These are phyloP conservation scores for Lactarius hatsudake DNA, from an alignment of 768 basidiomycete species.

Conservation along the genomic window DNA sequence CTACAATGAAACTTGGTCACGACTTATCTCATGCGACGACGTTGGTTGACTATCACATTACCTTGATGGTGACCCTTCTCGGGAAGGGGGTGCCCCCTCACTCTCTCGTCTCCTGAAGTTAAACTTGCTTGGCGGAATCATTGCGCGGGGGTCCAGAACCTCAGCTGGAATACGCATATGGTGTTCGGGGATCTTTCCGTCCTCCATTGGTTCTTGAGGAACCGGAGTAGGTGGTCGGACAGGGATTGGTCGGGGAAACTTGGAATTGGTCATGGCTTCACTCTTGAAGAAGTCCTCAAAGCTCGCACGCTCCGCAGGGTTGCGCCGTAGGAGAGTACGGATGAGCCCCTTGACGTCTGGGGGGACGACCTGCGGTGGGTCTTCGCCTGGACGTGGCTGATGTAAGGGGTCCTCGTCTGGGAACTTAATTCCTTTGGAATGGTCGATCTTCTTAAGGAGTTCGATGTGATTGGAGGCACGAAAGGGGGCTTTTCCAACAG, in stretches of 20 bases:
- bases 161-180: slow-evolving; percentile 75
- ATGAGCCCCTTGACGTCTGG: slow-evolving; percentile 87
- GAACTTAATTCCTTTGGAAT: slow-evolving; percentile 87
- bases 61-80: slow-evolving; percentile 16
- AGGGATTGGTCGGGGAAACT: slow-evolving; percentile 58
- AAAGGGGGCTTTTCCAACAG: slow-evolving; percentile 90
- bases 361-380: slow-evolving; percentile 56
- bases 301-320: slow-evolving; percentile 77
- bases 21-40: background rate
- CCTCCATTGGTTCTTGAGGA: slow-evolving; percentile 27
- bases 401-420: slow-evolving; percentile 80
- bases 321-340: slow-evolving; percentile 74
- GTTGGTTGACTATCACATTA: background rate
- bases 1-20: background rate
- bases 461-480: slow-evolving; percentile 96
- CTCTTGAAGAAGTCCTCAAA: slow-evolving; percentile 94
- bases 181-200: slow-evolving; percentile 59
- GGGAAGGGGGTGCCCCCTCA: slow-evolving; percentile 12
- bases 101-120: slow-evolving; percentile 52
- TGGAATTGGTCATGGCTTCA: slow-evolving; percentile 70
- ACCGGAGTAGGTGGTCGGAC: slow-evolving; percentile 35
- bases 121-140: slow-evolving; percentile 82
- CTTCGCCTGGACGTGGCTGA: slow-evolving; percentile 47
- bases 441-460: slow-evolving; percentile 88
- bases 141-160: slow-evolving; percentile 72